Conservation (phyloP, 2,329 filamentous ascomycete species). For the Lachnellula arida region DNA sequence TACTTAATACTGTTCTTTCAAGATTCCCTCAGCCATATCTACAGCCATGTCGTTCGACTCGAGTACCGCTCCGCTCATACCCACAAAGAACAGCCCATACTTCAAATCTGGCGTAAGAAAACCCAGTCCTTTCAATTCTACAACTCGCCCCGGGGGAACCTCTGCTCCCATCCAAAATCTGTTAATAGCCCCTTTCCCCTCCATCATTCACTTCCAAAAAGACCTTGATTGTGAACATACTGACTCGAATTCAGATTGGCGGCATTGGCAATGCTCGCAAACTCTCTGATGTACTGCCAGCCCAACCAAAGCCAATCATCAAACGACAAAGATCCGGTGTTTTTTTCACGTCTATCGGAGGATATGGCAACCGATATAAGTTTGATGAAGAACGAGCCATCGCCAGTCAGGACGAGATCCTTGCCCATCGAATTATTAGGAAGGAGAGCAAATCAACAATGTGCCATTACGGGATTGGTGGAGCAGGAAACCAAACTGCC, state of each 20-base stretch:
- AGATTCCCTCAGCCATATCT: neutral
- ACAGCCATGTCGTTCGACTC: neutral
- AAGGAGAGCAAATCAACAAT: neutral
- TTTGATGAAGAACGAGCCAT: conserved; percentile 7
- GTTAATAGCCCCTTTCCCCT: too few relatives aligned
- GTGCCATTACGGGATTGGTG: conserved; percentile 20
- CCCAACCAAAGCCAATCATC: neutral
- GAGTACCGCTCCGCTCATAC: neutral
- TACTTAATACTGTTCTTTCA: neutral
- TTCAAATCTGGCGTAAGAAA: conserved; percentile 14
- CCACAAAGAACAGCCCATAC: neutral
- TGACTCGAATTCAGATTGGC: neutral
- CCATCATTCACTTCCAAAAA: too few relatives aligned
- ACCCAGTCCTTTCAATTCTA: too few relatives aligned
- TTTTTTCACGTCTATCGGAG: conserved; percentile 13
- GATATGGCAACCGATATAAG: conserved; percentile 10
- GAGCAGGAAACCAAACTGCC: conserved; percentile 19
- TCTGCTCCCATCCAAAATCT: too few relatives aligned
- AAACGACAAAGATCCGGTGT: conserved; percentile 1
- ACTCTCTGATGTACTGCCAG: neutral
- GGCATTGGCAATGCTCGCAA: conserved; percentile 14
- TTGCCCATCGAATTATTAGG: neutral
- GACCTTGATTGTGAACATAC: too few relatives aligned
- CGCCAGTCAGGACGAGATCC: neutral
- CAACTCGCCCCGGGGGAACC: too few relatives aligned